Percentiles rank a stretch among this genome's conserved stretches.
These are phyloP conservation scores for sorghum (Sorghum bicolor) DNA, from an alignment of 176 grass and related monocot species.

Conservation along the genomic window Sorghum_bicolor_NCBIv3 NC_012870.2:63876001-63876500, in stretches of 20 bases:
- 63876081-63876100: conserved; percentile 15
- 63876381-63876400: neutral
- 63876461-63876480: neutral
- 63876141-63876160: conserved; percentile 2
- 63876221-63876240: neutral
- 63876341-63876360: neutral
- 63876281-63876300: neutral
- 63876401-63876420: neutral
- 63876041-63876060: conserved; percentile 44
- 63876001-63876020: conserved; percentile 59
- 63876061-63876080: conserved; percentile 54
- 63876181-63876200: neutral
- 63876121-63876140: conserved; percentile 36
- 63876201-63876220: neutral
- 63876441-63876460: neutral
- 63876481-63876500: neutral
- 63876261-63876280: neutral
- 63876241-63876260: neutral
- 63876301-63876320: neutral
- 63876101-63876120: neutral
- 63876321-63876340: neutral
- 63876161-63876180: neutral
- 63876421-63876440: neutral
- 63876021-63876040: conserved; percentile 47
- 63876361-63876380: neutral